Base-by-base conservation (phyloP, 2,329 filamentous ascomycete species). In the Alternaria brassicae region DNA sequence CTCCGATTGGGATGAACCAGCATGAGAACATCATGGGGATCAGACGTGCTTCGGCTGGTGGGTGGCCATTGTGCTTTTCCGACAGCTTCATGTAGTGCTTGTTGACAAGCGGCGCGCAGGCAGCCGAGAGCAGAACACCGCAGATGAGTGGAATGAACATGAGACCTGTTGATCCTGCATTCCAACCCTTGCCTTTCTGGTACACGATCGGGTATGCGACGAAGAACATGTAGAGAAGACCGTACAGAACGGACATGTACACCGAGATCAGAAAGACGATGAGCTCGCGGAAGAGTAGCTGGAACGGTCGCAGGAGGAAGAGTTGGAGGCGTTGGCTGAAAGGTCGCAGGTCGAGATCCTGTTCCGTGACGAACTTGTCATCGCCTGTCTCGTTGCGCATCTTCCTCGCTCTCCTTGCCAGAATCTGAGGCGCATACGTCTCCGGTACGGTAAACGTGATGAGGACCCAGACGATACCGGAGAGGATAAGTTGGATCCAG, bases 401-500 rank as follows among this genome's bases (percentile, higher is more conserved):
- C 75, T 91, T 91, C 71, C 84, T 82, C 3, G 93, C 93, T 12
- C 92, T 85, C 28, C 80, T 80, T 52, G 86, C 85, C 15, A 97
- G 85, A 50, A 97, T 88, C 0, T 87, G 90, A 0, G 93, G 92
- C 0, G 92, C 89, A 75, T 95, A 96, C 0, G 93, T 97, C 78
- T 96, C 93, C 1, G 92, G 91, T 0, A 96, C 89, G n/a, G 91
- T 95, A 78, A 96, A 93, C 28, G 89, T 89, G 77, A 95, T 93
- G 60, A 94, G 75, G 17, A 90, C 60, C 87, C 90, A 95, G 67
- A 89, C 85, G 48, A 89, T 73, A 13, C 83, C 88, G 25, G 90
- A 82, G 12, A 95, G 74, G 71, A 96, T 96, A 10, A 95, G 81
- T 72, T 94, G 91, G 67, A 96, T 86, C 89, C 91, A 94, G 81